Percentiles rank a stretch among this genome's conserved stretches.
Conservation (phyloP, 768 basidiomycete genomes). For the Leccinum broughii region DNA sequence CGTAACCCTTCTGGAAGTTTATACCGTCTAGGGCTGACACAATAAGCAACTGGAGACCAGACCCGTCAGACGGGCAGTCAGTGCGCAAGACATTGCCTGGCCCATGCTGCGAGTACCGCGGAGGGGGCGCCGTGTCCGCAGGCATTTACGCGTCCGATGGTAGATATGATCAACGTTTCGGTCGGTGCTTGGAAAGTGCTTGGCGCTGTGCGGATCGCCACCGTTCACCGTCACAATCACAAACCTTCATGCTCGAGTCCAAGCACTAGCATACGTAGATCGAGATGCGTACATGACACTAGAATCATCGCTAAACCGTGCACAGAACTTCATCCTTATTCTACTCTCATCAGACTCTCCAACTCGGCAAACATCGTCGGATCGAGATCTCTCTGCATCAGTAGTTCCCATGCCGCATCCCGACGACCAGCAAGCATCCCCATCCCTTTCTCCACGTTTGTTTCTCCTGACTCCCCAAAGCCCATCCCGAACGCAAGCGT, state of each 20-base stretch:
- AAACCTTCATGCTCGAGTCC: not conserved
- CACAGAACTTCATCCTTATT: constrained; percentile 34
- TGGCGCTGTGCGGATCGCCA: constrained; percentile 12
- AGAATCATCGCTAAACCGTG: constrained; percentile 10
- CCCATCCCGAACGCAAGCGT: constrained; percentile 84
- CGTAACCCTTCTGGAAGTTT: constrained; percentile 82
- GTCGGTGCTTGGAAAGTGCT: not conserved
- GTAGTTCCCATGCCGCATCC: constrained; percentile 68
- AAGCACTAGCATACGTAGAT: constrained; percentile 1
- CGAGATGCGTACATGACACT: constrained; percentile 5
- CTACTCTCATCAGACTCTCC: constrained; percentile 76
- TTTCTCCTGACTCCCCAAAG: constrained; percentile 72
- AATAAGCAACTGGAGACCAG: constrained; percentile 67
- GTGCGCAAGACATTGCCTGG: constrained; percentile 22
- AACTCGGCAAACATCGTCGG: constrained; percentile 73
- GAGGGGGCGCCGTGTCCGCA: constrained; percentile 53
- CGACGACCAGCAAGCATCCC: constrained; percentile 74
- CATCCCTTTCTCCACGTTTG: constrained; percentile 64
- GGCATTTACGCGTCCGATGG: constrained; percentile 18
- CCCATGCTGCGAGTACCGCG: constrained; percentile 58
- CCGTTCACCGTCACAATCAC: not conserved
- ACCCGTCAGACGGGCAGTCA: constrained; percentile 20
- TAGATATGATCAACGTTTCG: constrained; percentile 3
- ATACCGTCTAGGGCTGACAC: constrained; percentile 67
- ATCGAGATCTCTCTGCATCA: constrained; percentile 75